Percentiles rank a stretch among this genome's conserved stretches.
These are phyloP conservation scores for Arabidopsis thaliana DNA, from an alignment of 345 rosid species.

Conservation along the genomic window TAIR10.1 NC_003076.8:116501-117000, in stretches of 20 bases:
- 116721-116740: not conserved
- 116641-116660: not conserved
- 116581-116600: not conserved
- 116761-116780: not conserved
- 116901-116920: too few relatives aligned
- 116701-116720: slow-evolving; percentile 1
- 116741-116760: not conserved
- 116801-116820: not conserved
- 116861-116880: not conserved
- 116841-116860: not conserved
- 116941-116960: too few relatives aligned
- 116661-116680: not conserved
- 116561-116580: not conserved
- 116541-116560: slow-evolving; percentile 2
- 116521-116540: slow-evolving; percentile 3
- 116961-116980: too few relatives aligned
- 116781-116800: not conserved
- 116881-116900: too few relatives aligned
- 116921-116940: too few relatives aligned
- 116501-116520: not conserved
- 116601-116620: not conserved
- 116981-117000: too few relatives aligned
- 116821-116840: not conserved
- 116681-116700: not conserved
- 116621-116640: not conserved